phyloP scores from a whole-genome alignment of 768 basidiomycete species.

The Russula vinacea region DNA sequence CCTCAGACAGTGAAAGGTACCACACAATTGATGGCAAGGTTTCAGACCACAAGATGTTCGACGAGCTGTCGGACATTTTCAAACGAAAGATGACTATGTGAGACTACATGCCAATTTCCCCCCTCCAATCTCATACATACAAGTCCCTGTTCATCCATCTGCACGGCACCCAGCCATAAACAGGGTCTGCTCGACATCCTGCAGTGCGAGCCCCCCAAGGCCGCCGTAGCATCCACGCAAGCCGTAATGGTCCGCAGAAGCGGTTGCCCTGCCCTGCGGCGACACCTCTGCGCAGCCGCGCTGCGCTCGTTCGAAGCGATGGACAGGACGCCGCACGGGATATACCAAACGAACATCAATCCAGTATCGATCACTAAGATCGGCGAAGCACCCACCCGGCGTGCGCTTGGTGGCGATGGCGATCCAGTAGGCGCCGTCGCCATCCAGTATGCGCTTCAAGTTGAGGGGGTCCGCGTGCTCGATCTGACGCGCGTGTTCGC shows the following conservation, averaged over 20 bases:
- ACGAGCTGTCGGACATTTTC: conserved; percentile 52
- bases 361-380: conserved; percentile 48
- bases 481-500: conserved; percentile 60
- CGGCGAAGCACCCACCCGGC: conserved; percentile 47
- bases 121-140: background rate
- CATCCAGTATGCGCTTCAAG: conserved; percentile 40
- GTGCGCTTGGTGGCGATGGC: conserved; percentile 27
- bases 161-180: conserved; percentile 33
- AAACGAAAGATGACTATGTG: conserved; percentile 51
- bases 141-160: background rate
- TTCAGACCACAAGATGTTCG: conserved; percentile 41
- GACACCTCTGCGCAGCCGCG: conserved; percentile 25
- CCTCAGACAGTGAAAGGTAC: conserved; percentile 49
- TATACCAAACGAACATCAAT: conserved; percentile 39
- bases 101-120: conserved; percentile 65
- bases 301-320: conserved; percentile 49
- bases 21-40: conserved; percentile 45
- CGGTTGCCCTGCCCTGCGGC: conserved; percentile 14
- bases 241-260: conserved; percentile 25
- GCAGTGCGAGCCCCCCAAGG: conserved; percentile 24
- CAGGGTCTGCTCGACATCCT: conserved; percentile 28
- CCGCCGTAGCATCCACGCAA: conserved; percentile 20
- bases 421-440: conserved; percentile 11
- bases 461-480: conserved; percentile 50
- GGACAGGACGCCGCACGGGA: conserved; percentile 49